These are phyloP conservation scores for Lepidopterella palustris DNA, from an alignment of 495 filamentous ascomycete species.

Conservation along the genomic window DNA sequence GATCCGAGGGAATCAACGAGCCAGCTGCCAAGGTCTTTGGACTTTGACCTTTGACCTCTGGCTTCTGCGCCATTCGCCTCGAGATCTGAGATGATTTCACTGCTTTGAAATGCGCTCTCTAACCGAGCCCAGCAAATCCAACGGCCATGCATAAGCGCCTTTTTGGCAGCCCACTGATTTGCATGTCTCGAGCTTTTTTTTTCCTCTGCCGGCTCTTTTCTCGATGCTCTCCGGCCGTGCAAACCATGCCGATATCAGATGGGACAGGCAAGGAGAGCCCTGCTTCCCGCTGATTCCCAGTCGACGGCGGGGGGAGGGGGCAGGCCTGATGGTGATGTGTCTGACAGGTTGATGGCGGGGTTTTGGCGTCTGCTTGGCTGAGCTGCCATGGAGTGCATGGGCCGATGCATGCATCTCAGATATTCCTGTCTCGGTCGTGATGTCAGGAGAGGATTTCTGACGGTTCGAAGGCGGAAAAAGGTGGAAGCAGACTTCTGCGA, in stretches of 20 bases:
- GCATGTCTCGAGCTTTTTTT: conserved; percentile 11
- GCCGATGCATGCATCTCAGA: conserved; percentile 2
- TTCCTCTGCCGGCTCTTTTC: conserved; percentile 25
- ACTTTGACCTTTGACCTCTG: too few relatives aligned
- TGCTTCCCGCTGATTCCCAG: conserved; percentile 26
- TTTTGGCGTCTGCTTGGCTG: not conserved
- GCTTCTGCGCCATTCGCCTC: conserved; percentile 10
- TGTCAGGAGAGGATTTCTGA: not conserved
- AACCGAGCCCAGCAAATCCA: conserved; percentile 25
- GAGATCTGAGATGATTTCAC: conserved; percentile 2
- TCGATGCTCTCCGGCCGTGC: conserved; percentile 18
- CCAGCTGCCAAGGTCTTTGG: not conserved
- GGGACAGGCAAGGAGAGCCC: conserved; percentile 20
- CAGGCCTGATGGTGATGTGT: not conserved
- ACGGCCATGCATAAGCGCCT: conserved; percentile 32
- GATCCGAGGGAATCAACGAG: not conserved
- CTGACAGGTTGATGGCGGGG: conserved; percentile 3
- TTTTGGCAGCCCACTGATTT: conserved; percentile 24
- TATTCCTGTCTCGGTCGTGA: not conserved
- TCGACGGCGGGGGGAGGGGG: not conserved
- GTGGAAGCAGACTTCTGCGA: not conserved
- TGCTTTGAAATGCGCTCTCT: conserved; percentile 31
- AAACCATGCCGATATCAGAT: conserved; percentile 23
- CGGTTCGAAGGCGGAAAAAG: not conserved
- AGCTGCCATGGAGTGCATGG: not conserved